Percentiles rank a stretch among this genome's conserved stretches.
These are phyloP conservation scores for Dioscorea alata DNA, from an alignment of 106 monocot species.

Conservation along the genomic window DNA sequence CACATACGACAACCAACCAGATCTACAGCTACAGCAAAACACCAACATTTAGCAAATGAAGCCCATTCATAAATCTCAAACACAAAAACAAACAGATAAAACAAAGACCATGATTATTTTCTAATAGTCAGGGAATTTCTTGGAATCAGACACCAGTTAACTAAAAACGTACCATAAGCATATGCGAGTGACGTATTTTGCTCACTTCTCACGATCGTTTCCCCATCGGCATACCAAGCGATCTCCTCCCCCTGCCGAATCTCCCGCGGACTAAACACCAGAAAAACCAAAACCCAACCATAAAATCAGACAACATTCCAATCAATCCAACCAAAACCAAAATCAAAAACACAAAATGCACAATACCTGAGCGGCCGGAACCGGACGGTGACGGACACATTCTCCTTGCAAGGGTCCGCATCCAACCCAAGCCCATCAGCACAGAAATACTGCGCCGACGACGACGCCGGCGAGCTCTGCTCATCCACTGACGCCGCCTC, in stretches of 20 bases:
- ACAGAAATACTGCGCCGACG: conserved; percentile 22
- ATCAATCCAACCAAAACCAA: neutral
- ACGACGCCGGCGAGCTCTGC: conserved; percentile 61
- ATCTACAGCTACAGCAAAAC: neutral
- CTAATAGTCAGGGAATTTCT: too few species aligned
- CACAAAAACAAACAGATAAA: too few species aligned
- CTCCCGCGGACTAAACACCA: conserved; percentile 62
- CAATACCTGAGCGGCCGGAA: conserved; percentile 92
- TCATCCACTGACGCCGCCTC: conserved; percentile 45
- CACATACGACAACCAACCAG: too few species aligned
- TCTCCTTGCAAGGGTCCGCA: conserved; percentile 65
- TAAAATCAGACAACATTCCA: neutral
- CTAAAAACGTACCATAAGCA: conserved; percentile 72
- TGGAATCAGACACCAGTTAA: too few species aligned
- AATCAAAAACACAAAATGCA: conserved; percentile 1
- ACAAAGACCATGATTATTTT: too few species aligned
- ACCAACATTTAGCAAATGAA: neutral
- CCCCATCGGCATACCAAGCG: conserved; percentile 98
- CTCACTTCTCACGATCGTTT: conserved; percentile 76
- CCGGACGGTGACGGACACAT: conserved; percentile 87
- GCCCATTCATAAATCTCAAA: too few species aligned
- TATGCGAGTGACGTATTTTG: conserved; percentile 65
- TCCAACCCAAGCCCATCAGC: conserved; percentile 24
- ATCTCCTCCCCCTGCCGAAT: conserved; percentile 92
- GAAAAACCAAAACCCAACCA: conserved; percentile 11